Evolutionary conservation across 1,284 basidiomycete species (phyloP), one percentile per base, ranked within the genome.

Genomic region (Kwoniella shivajii): DNA sequence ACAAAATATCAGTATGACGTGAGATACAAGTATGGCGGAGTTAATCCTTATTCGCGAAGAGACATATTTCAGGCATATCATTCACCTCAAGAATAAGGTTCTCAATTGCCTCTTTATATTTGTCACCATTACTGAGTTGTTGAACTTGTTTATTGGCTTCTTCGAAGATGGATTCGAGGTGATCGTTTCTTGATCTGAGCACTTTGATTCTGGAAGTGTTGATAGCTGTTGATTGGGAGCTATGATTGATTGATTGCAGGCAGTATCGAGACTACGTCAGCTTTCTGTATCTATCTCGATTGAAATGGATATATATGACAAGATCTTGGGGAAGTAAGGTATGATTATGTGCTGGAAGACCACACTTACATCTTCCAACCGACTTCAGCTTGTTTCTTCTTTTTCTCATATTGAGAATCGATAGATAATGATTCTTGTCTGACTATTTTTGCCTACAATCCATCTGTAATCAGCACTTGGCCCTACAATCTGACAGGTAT

Each of bases 191-290:
- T 59, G 88, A 86, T 75, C 95, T 90, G 18, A 99, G 85, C 27
- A 99, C 84, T 76, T 85, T 87, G 69, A 99, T 84, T 52, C 96
- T 90, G 6, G 94, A 92, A 75, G 90, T 92, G 84, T 99, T 99
- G 67, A 92, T 96, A 60, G 94, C 84, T 34, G 90, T 98, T 3
- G 95, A 99, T 75, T 96, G 91, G 6, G 92, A 87, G 71, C 95
- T 99, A 74, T 3, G 26, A 5, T 11, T 24, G 4, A 22, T 9
- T 9, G 41, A 22, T 10, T 6, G n/a, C n/a, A n/a, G n/a, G n/a
- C n/a, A n/a, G n/a, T n/a, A n/a, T n/a, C n/a, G n/a, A n/a, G n/a
- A n/a, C n/a, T n/a, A n/a, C n/a, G n/a, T n/a, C n/a, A n/a, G n/a
- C n/a, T n/a, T n/a, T n/a, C n/a, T n/a, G n/a, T n/a, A n/a, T n/a